Conservation (phyloP, 805 yeast species). For the Candida xyloterini region DNA sequence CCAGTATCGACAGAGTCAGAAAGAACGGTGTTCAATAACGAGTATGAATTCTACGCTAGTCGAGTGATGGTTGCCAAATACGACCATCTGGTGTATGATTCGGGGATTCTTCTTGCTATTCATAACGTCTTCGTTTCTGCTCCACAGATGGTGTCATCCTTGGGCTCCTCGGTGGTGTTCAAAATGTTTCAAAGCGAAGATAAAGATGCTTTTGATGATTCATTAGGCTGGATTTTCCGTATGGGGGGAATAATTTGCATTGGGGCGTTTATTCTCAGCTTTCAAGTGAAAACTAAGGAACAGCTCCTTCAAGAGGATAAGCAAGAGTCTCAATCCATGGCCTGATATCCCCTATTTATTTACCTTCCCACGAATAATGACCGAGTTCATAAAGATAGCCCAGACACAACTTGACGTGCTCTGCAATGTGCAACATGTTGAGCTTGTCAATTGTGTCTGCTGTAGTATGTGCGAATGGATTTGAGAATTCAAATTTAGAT, state of each 20-base stretch:
- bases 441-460: slow-evolving; percentile 79
- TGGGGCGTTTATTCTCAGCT: slow-evolving; percentile 43
- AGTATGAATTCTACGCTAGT: slow-evolving; percentile 19
- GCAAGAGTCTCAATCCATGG: slow-evolving; percentile 5
- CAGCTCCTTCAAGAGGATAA: slow-evolving; percentile 36
- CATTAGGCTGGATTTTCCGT: slow-evolving; percentile 56
- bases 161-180: slow-evolving; percentile 47
- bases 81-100: slow-evolving; percentile 47
- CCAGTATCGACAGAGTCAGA: slow-evolving; percentile 9
- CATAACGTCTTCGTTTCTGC: slow-evolving; percentile 58
- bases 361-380: slow-evolving; percentile 3
- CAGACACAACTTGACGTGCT: slow-evolving; percentile 75
- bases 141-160: slow-evolving; percentile 54
- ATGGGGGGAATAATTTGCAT: slow-evolving; percentile 51
- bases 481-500: slow-evolving; percentile 59
- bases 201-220: slow-evolving; percentile 35
- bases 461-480: slow-evolving; percentile 71
- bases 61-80: slow-evolving; percentile 29
- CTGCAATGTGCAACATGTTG: slow-evolving; percentile 73
- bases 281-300: slow-evolving; percentile 41
- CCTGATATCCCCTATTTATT: slow-evolving; percentile 1
- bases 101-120: slow-evolving; percentile 54
- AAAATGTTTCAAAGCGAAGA: slow-evolving; percentile 32
- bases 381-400: slow-evolving; percentile 70
- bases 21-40: slow-evolving; percentile 6